Conservation (phyloP, 2,329 filamentous ascomycete genomes). For the Microcera coccophila region DNA sequence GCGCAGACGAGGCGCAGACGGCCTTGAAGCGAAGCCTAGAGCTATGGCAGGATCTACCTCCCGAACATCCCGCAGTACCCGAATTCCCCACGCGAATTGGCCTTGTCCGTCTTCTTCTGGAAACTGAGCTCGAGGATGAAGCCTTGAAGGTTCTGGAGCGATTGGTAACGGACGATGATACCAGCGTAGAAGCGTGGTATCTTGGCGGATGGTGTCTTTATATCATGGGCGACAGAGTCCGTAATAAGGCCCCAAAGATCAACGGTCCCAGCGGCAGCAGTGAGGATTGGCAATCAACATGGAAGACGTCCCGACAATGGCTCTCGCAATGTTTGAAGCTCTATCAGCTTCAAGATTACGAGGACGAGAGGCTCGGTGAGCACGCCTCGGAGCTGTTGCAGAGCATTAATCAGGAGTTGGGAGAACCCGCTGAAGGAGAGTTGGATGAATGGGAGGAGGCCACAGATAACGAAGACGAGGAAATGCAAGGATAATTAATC, state of each 20-base stretch:
- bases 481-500: constrained; percentile 45
- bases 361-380: constrained; percentile 72
- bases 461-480: constrained; percentile 53
- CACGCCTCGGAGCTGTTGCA: constrained; percentile 70
- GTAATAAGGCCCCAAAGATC: constrained; percentile 35
- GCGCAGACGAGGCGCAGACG: constrained; percentile 72
- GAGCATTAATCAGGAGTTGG: constrained; percentile 61
- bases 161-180: constrained; percentile 82
- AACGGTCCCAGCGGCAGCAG: constrained; percentile 30
- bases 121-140: constrained; percentile 79
- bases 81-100: constrained; percentile 84
- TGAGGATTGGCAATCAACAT: constrained; percentile 56
- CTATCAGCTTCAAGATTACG: constrained; percentile 77
- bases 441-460: constrained; percentile 55
- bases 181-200: constrained; percentile 95
- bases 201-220: constrained; percentile 91
- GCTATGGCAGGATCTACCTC: constrained; percentile 75
- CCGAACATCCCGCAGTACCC: constrained; percentile 68
- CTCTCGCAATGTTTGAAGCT: constrained; percentile 74
- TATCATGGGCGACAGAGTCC: constrained; percentile 67
- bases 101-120: constrained; percentile 80
- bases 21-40: constrained; percentile 76
- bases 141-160: constrained; percentile 82
- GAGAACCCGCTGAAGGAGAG: constrained; percentile 53
- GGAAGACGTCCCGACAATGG: constrained; percentile 78